phyloP scores from a whole-genome alignment of 2,329 filamentous ascomycete genomes.

The Claviceps purpurea region DNA sequence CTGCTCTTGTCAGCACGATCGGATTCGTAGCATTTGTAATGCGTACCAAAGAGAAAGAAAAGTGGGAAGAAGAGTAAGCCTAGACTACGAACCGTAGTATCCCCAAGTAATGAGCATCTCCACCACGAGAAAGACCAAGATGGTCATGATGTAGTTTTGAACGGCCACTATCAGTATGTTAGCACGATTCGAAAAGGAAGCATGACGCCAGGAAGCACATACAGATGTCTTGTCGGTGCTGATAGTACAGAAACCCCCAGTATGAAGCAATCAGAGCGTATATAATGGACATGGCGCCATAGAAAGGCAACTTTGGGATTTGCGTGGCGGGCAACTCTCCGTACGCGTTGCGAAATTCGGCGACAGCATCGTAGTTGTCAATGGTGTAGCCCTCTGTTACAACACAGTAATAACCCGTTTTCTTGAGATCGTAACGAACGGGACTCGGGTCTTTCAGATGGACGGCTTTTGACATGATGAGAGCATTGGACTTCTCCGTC shows the following conservation, averaged over 20 bases:
- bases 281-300: slow-evolving; percentile 83
- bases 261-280: slow-evolving; percentile 75
- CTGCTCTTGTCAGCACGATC: slow-evolving; percentile 33
- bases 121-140: slow-evolving; percentile 81
- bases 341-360: slow-evolving; percentile 91
- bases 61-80: neutral
- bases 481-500: slow-evolving; percentile 52
- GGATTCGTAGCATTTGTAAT: neutral
- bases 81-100: slow-evolving; percentile 58
- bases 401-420: slow-evolving; percentile 94
- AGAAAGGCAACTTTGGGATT: slow-evolving; percentile 94
- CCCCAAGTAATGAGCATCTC: slow-evolving; percentile 99
- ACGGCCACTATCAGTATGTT: slow-evolving; percentile 53
- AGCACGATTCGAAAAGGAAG: neutral
- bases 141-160: slow-evolving; percentile 98
- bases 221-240: slow-evolving; percentile 85
- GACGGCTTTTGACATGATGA: slow-evolving; percentile 68
- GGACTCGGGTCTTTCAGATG: slow-evolving; percentile 62
- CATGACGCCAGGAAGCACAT: slow-evolving; percentile 18
- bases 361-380: slow-evolving; percentile 61
- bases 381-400: slow-evolving; percentile 59
- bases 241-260: slow-evolving; percentile 92
- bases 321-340: slow-evolving; percentile 91
- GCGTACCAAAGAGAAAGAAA: neutral
- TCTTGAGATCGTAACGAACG: slow-evolving; percentile 72